A percentile compares a stretch with the other conserved stretches of the same genome.
Conservation (phyloP, 2,329 filamentous ascomycete genomes). For the Pseudocercospora cruenta region DNA sequence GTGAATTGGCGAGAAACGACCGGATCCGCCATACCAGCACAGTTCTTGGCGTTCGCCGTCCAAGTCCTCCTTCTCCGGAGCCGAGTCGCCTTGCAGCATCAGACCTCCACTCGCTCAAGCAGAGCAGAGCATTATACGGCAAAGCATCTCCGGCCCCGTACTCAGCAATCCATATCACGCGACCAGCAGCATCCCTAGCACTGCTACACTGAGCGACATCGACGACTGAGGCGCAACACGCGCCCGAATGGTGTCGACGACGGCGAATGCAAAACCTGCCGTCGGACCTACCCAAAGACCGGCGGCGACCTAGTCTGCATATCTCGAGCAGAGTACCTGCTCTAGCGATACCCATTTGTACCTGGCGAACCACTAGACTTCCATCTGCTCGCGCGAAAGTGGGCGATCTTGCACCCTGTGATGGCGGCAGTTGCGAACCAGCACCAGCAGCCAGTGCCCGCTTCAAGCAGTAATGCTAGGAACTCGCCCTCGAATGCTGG, state of each 20-base stretch:
- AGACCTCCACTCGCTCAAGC: neutral
- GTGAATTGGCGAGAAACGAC: neutral
- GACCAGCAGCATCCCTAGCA: neutral
- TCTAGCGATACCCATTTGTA: neutral
- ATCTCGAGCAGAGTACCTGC: neutral
- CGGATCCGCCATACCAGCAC: neutral
- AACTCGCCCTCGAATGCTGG: conserved; percentile 35
- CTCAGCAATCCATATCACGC: neutral
- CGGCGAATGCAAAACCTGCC: conserved; percentile 20
- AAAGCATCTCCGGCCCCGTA: neutral
- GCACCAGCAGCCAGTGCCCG: conserved; percentile 33
- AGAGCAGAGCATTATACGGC: neutral
- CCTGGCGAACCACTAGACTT: neutral
- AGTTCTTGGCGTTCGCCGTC: neutral
- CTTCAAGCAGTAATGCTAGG: conserved; percentile 25
- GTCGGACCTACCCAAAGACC: conserved; percentile 16
- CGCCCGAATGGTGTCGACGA: conserved; percentile 13
- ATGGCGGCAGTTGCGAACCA: conserved; percentile 41
- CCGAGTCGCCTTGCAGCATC: neutral
- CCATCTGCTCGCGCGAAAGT: neutral
- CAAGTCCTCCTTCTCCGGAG: neutral
- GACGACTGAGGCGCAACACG: neutral
- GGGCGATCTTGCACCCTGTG: neutral
- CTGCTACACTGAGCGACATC: neutral
- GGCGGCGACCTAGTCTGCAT: conserved; percentile 9